Base-by-base conservation (phyloP, 2,329 filamentous ascomycete genomes). In the Clarireedia homoeocarpa region DNA sequence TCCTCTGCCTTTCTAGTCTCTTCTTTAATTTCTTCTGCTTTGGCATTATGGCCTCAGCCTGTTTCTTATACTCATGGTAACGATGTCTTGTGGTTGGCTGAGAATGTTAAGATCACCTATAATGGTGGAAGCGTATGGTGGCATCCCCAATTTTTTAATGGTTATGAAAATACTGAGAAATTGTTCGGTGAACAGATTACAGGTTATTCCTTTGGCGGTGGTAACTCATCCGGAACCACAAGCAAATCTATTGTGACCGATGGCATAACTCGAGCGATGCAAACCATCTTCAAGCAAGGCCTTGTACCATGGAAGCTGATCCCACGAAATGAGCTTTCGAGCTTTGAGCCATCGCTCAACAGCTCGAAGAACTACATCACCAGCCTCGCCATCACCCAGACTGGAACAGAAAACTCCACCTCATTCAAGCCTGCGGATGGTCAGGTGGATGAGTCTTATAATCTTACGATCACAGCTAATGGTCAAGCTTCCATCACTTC, bases 271-370 rank as follows among this genome's bases (percentile, higher is more conserved):
- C 79, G 86, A 48, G 77, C 85, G 9, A 73, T 84, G 61, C 70
- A 77, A 24, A 80, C 78, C 56, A 82, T 92, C 55, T 87, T 91
- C 70, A 72, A 79, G 26, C 74, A 85, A 57, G 83, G 81, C 63
- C 83, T 91, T 59, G 79, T 89, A 15, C 89, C 89, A 0, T 94
- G 88, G 88, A 90, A 85, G 72, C 80, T 94, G 55, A 79, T 86
- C 60, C 77, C 80, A 24, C 80, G 85, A 36, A 77, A 83, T 62
- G 58, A 69, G 51, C 70, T 77, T 34, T 77, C 79, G 55, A 66
- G 80, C 42, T 86, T 82, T 61, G 87, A 92, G 70, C 88, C 89
- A 0, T 69, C 71, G 7, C 68, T 73, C 6, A 59, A 67, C 30
- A 65, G 69, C 23, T 64, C 70, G 26, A 74, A 78, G 63, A 75